Conservation (phyloP, 768 basidiomycete genomes). For the Psilocybe sp. region DNA sequence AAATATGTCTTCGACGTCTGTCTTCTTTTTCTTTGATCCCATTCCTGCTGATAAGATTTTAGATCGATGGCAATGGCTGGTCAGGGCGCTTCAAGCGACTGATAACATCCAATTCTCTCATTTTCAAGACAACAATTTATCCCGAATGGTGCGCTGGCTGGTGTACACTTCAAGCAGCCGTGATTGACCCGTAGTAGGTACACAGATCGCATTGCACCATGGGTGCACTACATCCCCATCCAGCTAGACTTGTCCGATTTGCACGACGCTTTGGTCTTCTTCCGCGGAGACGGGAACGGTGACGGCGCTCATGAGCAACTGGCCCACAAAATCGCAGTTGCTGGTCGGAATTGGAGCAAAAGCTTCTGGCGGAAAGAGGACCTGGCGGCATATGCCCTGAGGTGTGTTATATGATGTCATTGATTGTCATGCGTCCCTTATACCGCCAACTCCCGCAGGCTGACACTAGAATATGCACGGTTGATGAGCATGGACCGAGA, state of each 20-base stretch:
- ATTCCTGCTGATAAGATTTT: neutral
- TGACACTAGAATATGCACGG: too few species aligned
- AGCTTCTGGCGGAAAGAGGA: slow-evolving; percentile 61
- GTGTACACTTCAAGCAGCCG: neutral
- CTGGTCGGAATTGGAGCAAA: slow-evolving; percentile 56
- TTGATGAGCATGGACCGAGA: too few species aligned
- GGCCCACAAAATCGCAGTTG: slow-evolving; percentile 42
- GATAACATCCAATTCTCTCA: slow-evolving; percentile 56
- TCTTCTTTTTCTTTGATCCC: slow-evolving; percentile 4
- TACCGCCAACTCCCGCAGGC: too few species aligned
- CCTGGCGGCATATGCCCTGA: slow-evolving; percentile 54
- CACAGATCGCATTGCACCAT: slow-evolving; percentile 55
- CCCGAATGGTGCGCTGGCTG: slow-evolving; percentile 58
- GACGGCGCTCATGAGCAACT: slow-evolving; percentile 59
- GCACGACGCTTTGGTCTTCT: slow-evolving; percentile 71
- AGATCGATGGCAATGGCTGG: slow-evolving; percentile 69
- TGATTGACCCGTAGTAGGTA: slow-evolving; percentile 34
- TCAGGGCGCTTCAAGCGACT: slow-evolving; percentile 65
- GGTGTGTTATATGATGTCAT: slow-evolving; percentile 28
- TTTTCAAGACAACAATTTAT: slow-evolving; percentile 71
- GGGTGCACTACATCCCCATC: slow-evolving; percentile 76
- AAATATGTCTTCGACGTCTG: slow-evolving; percentile 61
- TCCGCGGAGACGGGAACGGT: slow-evolving; percentile 59
- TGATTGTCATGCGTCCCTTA: too few species aligned
- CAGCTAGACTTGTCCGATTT: slow-evolving; percentile 65